A percentile compares a stretch with the other conserved stretches of the same genome.
These are phyloP conservation scores for Kwoniella bestiolae DNA, from an alignment of 768 basidiomycete genomes.

Conservation along the genomic window DNA sequence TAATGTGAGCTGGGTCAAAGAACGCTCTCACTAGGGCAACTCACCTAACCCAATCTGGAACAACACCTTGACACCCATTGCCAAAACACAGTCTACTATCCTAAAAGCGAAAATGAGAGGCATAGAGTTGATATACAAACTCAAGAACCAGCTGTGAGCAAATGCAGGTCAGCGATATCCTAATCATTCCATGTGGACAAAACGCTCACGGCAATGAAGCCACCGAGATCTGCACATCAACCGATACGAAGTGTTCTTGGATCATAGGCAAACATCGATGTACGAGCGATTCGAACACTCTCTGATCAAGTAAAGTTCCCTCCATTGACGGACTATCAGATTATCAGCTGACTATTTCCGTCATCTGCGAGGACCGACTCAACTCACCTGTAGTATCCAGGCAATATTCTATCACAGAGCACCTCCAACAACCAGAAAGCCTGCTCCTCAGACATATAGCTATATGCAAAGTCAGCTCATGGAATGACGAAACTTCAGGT, in stretches of 20 bases:
- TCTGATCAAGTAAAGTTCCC: constrained; percentile 95
- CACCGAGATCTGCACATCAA: constrained; percentile 95
- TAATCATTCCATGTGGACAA: neutral
- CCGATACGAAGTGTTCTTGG: constrained; percentile 84
- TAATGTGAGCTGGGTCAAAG: neutral
- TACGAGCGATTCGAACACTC: constrained; percentile 94
- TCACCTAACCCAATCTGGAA: constrained; percentile 82
- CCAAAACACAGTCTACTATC: constrained; percentile 96
- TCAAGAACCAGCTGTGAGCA: constrained; percentile 78
- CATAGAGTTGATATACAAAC: constrained; percentile 69
- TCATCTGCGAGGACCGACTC: neutral
- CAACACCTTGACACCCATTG: constrained; percentile 97
- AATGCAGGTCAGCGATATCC: constrained; percentile 3
- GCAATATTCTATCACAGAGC: constrained; percentile 88
- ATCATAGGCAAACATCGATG: constrained; percentile 87
- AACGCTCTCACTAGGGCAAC: neutral
- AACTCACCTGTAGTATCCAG: constrained; percentile 92
- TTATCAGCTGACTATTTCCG: constrained; percentile 1
- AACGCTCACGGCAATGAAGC: constrained; percentile 74
- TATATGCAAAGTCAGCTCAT: constrained; percentile 50
- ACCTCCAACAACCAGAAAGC: constrained; percentile 97
- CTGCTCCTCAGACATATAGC: constrained; percentile 99
- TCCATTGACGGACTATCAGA: constrained; percentile 90
- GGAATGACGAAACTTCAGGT: neutral
- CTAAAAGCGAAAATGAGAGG: constrained; percentile 96